Percentiles rank a stretch among this genome's conserved stretches.
phyloP scores from a whole-genome alignment of 192 early-diverging fungal species.

The Gonapodya sp. region DNA sequence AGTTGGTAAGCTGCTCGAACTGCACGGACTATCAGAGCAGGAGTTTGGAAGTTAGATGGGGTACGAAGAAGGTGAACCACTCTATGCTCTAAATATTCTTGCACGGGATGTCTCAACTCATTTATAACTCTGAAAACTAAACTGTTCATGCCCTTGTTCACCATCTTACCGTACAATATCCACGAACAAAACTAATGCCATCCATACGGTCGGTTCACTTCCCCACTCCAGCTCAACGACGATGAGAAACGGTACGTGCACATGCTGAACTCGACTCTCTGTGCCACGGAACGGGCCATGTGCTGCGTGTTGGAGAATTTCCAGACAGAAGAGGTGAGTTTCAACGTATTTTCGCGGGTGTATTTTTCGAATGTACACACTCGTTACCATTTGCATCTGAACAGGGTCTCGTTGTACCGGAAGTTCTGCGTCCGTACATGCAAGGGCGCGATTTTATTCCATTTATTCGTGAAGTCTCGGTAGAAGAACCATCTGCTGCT shows the following conservation, averaged over 20 bases:
- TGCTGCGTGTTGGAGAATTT: constrained; percentile 94
- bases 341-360: background rate
- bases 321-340: constrained; percentile 58
- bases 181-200: background rate
- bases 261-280: constrained; percentile 93
- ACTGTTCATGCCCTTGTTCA: background rate
- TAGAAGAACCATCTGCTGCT: background rate
- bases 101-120: background rate
- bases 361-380: background rate
- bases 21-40: constrained; percentile 98
- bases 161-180: background rate
- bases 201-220: no score
- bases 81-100: background rate
- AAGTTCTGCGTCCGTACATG: constrained; percentile 84
- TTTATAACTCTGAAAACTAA: constrained; percentile 5
- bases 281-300: constrained; percentile 88
- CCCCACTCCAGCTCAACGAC: constrained; percentile 57
- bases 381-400: background rate
- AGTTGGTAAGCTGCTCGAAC: constrained; percentile 97
- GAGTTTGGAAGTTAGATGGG: constrained; percentile 87
- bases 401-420: constrained; percentile 74
- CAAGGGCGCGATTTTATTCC: constrained; percentile 86
- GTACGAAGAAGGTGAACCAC: constrained; percentile 82
- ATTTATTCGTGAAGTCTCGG: constrained; percentile 38
- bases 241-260: constrained; percentile 92